Conservation (phyloP, 768 basidiomycete genomes). For the Nidularia pulvinata region DNA sequence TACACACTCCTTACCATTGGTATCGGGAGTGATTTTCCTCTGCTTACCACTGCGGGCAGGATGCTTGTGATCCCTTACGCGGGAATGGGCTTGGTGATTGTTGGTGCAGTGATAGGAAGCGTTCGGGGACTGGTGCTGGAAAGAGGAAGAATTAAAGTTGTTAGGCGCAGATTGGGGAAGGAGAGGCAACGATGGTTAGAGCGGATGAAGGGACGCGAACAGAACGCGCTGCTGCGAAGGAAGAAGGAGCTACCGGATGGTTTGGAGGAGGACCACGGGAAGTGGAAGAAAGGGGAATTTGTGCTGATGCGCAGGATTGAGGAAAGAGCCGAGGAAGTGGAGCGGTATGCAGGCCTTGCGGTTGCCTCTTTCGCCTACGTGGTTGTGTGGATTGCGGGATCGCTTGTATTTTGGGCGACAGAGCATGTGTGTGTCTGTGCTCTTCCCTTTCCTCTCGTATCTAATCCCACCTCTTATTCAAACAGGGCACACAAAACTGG, state of each 20-base stretch:
- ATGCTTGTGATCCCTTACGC: constrained; percentile 35
- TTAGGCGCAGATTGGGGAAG: constrained; percentile 25
- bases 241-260: background rate
- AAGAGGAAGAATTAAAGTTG: constrained; percentile 28
- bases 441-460: too few relatives aligned
- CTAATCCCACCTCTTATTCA: background rate
- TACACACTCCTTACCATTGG: constrained; percentile 41
- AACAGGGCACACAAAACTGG: constrained; percentile 18
- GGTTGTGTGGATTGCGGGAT: constrained; percentile 31
- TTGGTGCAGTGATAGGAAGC: constrained; percentile 35
- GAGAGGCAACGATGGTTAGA: constrained; percentile 23
- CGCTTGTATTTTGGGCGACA: constrained; percentile 30
- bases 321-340: constrained; percentile 13
- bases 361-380: constrained; percentile 22
- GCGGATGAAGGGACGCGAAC: constrained; percentile 4
- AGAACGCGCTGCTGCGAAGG: background rate
- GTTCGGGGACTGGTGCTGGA: constrained; percentile 36
- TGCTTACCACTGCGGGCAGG: constrained; percentile 16
- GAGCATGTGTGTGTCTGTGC: constrained; percentile 19
- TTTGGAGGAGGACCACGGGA: constrained; percentile 10
- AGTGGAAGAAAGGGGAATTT: constrained; percentile 32
- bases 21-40: constrained; percentile 35
- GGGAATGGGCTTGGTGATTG: constrained; percentile 30
- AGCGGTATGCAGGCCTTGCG: constrained; percentile 24
- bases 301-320: constrained; percentile 35